Evolutionary conservation across 768 basidiomycete species (phyloP).

Genomic region (Boletus rex-veris): DNA sequence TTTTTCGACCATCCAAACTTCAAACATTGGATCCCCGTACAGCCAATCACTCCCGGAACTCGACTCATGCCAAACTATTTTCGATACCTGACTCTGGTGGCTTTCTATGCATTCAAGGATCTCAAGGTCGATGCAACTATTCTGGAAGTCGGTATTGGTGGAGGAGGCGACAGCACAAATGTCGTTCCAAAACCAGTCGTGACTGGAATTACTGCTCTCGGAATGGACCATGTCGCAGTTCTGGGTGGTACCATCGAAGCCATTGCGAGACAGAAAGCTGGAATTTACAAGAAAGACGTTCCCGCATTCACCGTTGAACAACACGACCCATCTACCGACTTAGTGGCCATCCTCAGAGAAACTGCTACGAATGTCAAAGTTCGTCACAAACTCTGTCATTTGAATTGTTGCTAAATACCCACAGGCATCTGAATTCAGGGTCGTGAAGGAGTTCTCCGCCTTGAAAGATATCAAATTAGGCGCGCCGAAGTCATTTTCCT

Average conservation of each 20-base stretch:
- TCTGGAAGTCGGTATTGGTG: constrained; percentile 95
- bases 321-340: constrained; percentile 66
- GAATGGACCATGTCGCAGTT: constrained; percentile 86
- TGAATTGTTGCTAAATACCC: neutral
- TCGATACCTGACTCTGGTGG: constrained; percentile 87
- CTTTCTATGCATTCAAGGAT: constrained; percentile 84
- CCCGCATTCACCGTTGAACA: constrained; percentile 86
- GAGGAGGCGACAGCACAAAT: constrained; percentile 92
- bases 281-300: constrained; percentile 92
- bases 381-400: constrained; percentile 4
- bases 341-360: constrained; percentile 61
- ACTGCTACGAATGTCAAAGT: constrained; percentile 69
- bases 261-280: constrained; percentile 94
- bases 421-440: constrained; percentile 65
- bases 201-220: constrained; percentile 86
- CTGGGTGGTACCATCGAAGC: constrained; percentile 85
- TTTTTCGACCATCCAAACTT: neutral
- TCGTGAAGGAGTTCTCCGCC: constrained; percentile 52
- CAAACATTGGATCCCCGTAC: constrained; percentile 29
- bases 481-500: constrained; percentile 21
- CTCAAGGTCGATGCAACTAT: constrained; percentile 85
- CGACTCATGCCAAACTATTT: constrained; percentile 90
- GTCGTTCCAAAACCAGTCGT: constrained; percentile 88
- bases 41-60: constrained; percentile 45
- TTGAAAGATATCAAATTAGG: constrained; percentile 62